A percentile compares a stretch with the other conserved stretches of the same genome.
Conservation (phyloP, 2,329 filamentous ascomycete species). For the Elsinoe fawcettii region DNA sequence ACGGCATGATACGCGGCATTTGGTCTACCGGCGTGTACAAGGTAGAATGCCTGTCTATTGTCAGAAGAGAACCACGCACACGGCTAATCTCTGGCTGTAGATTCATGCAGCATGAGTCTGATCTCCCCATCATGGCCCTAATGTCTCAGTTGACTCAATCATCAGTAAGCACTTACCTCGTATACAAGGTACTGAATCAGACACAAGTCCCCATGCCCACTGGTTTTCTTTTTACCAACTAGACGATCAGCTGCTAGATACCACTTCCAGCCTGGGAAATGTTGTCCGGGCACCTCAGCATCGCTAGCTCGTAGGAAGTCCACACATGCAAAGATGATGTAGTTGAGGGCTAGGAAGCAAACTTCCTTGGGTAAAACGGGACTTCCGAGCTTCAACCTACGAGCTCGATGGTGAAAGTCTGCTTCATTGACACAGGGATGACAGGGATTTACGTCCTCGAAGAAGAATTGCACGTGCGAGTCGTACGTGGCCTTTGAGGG, state of each 20-base stretch:
- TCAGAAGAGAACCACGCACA: background rate
- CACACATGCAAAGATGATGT: background rate
- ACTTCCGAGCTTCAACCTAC: background rate
- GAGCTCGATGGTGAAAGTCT: background rate
- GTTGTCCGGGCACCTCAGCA: background rate
- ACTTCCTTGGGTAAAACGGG: background rate
- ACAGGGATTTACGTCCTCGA: constrained; percentile 1
- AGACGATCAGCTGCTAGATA: background rate
- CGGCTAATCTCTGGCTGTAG: background rate
- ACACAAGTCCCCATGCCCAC: background rate
- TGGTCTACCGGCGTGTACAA: constrained; percentile 1
- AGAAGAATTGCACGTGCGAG: background rate
- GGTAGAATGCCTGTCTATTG: background rate
- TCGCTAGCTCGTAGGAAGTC: constrained; percentile 3
- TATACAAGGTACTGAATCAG: constrained; percentile 8
- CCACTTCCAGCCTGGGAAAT: constrained; percentile 5
- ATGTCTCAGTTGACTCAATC: background rate
- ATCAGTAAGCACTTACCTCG: background rate
- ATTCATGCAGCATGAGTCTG: background rate
- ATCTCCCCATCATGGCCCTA: background rate
- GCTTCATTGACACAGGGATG: constrained; percentile 12
- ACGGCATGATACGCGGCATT: background rate
- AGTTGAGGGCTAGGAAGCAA: constrained; percentile 1
- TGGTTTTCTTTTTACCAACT: background rate
- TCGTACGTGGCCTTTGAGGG: background rate